Percentiles rank a stretch among this genome's conserved stretches.
Evolutionary conservation across 352 stramenopile genomes (phyloP).

Genomic region (Phytophthora sojae): DNA sequence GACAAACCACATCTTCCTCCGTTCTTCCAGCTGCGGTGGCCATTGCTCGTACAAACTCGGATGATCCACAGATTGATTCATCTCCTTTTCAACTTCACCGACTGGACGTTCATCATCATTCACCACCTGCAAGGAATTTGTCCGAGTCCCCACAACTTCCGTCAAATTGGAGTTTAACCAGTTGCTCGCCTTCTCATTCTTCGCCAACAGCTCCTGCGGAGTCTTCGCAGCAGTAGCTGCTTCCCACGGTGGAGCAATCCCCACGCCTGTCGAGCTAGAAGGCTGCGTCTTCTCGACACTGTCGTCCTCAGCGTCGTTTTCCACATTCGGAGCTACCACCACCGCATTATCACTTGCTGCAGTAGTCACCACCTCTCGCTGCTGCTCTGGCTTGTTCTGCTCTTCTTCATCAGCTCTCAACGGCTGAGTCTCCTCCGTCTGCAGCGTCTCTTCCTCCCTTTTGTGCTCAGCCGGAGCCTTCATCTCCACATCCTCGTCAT

Average conservation of each 20-base stretch:
- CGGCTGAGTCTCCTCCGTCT: conserved; percentile 2
- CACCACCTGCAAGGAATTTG: not conserved
- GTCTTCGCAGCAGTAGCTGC: conserved; percentile 16
- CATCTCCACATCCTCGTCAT: conserved; percentile 13
- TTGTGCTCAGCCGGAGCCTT: not conserved
- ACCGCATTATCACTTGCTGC: not conserved
- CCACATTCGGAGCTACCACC: not conserved
- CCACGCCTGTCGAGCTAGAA: not conserved
- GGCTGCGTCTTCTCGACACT: conserved; percentile 20
- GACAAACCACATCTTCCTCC: conserved; percentile 52
- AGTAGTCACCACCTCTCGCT: not conserved
- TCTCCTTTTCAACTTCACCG: conserved; percentile 9
- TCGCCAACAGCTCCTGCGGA: conserved; percentile 34
- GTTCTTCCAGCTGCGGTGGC: conserved; percentile 56
- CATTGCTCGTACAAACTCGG: conserved; percentile 48
- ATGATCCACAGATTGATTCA: conserved; percentile 14
- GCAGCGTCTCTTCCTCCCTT: conserved; percentile 5
- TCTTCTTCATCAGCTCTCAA: not conserved
- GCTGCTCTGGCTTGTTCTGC: not conserved
- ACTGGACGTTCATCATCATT: not conserved
- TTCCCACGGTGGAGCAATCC: conserved; percentile 20
- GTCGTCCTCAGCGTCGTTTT: not conserved
- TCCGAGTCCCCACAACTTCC: conserved; percentile 5
- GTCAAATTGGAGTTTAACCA: conserved; percentile 23
- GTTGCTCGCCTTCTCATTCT: conserved; percentile 31